A percentile compares a stretch with the other conserved stretches of the same genome.
These are phyloP conservation scores for Psilocybe cyanescens DNA, from an alignment of 768 basidiomycete species.

Conservation along the genomic window DNA sequence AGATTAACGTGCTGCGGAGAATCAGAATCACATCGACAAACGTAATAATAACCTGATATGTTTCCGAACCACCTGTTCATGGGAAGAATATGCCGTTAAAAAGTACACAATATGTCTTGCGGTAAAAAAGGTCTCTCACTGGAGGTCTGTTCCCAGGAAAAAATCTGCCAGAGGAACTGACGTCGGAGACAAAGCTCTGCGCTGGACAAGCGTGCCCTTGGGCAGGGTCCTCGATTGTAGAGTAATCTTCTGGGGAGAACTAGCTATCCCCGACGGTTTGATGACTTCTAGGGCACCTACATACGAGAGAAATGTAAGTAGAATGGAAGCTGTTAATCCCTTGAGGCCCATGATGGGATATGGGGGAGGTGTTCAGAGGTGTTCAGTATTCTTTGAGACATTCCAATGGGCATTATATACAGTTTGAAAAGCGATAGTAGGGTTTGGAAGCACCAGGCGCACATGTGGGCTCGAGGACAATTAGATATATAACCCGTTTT, in stretches of 20 bases:
- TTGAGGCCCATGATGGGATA: slow-evolving; percentile 10
- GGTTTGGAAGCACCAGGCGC: not conserved
- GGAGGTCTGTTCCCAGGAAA: slow-evolving; percentile 61
- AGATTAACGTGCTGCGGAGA: slow-evolving; percentile 9
- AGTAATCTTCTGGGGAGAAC: slow-evolving; percentile 33
- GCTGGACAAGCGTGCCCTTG: slow-evolving; percentile 25
- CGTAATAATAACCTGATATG: slow-evolving; percentile 38
- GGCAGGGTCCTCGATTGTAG: slow-evolving; percentile 30
- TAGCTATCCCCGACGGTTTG: slow-evolving; percentile 12
- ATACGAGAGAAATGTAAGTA: slow-evolving; percentile 12
- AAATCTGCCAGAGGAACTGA: slow-evolving; percentile 54
- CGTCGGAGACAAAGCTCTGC: slow-evolving; percentile 40
- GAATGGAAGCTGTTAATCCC: slow-evolving; percentile 5
- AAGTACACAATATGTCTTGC: not conserved
- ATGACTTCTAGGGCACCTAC: slow-evolving; percentile 9
- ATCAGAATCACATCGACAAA: slow-evolving; percentile 7
- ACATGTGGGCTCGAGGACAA: slow-evolving; percentile 4
- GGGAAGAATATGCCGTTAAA: not conserved
- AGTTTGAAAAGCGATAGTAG: not conserved
- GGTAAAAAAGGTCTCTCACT: slow-evolving; percentile 36
- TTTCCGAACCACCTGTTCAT: slow-evolving; percentile 54
- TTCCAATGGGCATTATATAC: slow-evolving; percentile 2
- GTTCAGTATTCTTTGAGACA: not conserved
- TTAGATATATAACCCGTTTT: not conserved
- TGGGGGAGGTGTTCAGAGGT: not conserved